phyloP scores from a whole-genome alignment of 768 basidiomycete species.

The Auricularia sp. region DNA sequence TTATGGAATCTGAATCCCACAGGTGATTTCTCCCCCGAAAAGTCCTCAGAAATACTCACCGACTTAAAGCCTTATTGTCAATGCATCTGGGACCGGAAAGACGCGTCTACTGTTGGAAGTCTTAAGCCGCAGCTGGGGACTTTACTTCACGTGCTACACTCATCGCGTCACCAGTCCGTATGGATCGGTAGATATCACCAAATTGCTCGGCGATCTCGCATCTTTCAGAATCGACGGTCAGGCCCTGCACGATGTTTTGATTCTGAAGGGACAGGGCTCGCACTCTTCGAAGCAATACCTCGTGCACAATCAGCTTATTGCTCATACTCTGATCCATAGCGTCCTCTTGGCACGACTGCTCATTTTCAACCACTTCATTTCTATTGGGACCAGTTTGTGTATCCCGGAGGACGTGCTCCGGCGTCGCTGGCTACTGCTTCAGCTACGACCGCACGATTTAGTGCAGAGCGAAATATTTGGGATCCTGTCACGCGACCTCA shows the following conservation, averaged over 20 bases:
- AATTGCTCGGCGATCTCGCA: not conserved
- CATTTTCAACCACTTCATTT: too few relatives aligned
- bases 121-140: not conserved
- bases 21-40: not conserved
- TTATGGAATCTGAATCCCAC: not conserved
- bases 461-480: too few relatives aligned
- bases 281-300: too few relatives aligned
- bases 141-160: not conserved
- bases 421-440: too few relatives aligned
- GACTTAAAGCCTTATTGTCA: not conserved
- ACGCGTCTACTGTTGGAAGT: not conserved
- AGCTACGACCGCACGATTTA: too few relatives aligned
- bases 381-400: too few relatives aligned
- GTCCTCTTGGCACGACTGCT: too few relatives aligned
- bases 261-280: not conserved
- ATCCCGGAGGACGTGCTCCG: too few relatives aligned
- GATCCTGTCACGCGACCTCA: not conserved
- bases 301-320: too few relatives aligned
- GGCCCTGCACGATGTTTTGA: not conserved
- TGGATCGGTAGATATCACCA: not conserved
- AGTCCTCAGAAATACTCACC: not conserved
- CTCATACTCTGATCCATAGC: too few relatives aligned
- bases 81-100: not conserved
- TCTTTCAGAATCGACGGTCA: not conserved
- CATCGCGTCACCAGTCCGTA: not conserved